These are phyloP conservation scores for Hortiboletus flavorubellus DNA, from an alignment of 768 basidiomycete genomes.

Conservation along the genomic window DNA sequence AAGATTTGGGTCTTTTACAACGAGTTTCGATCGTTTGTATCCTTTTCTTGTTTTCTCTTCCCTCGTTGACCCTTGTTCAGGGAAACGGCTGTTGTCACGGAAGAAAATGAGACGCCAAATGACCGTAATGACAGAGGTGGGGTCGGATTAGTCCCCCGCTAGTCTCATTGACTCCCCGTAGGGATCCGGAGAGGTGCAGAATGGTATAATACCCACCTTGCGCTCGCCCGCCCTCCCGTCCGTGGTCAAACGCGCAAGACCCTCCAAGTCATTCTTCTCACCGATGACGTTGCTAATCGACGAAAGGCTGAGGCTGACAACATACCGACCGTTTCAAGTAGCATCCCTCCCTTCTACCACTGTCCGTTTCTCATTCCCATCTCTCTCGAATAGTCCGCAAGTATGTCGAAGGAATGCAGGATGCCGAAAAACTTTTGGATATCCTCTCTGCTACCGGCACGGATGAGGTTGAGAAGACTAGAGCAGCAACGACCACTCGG, in stretches of 20 bases:
- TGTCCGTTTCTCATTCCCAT: not conserved
- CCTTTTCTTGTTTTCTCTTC: not conserved
- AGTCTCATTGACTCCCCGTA: conserved; percentile 26
- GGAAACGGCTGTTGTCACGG: conserved; percentile 75
- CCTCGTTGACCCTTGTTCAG: conserved; percentile 35
- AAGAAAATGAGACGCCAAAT: conserved; percentile 81
- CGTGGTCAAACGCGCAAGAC: conserved; percentile 46
- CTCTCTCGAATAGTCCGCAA: conserved; percentile 50
- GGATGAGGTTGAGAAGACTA: conserved; percentile 62
- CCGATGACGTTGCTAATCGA: conserved; percentile 86
- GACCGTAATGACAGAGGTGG: conserved; percentile 92
- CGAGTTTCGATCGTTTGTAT: conserved; percentile 73
- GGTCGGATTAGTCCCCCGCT: not conserved
- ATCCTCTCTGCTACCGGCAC: conserved; percentile 69
- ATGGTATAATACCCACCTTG: conserved; percentile 83
- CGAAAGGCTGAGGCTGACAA: conserved; percentile 67
- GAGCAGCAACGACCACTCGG: conserved; percentile 48
- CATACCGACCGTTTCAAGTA: conserved; percentile 63
- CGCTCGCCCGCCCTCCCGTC: conserved; percentile 46
- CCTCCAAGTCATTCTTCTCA: conserved; percentile 75
- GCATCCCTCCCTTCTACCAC: not conserved
- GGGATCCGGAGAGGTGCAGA: conserved; percentile 84
- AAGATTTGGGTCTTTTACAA: conserved; percentile 84
- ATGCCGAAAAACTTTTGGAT: conserved; percentile 69
- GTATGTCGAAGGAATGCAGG: conserved; percentile 76